Percentiles rank a stretch among this genome's conserved stretches.
phyloP scores from a whole-genome alignment of 2,329 filamentous ascomycete genomes.

The Endoconidiophora laricicola region DNA sequence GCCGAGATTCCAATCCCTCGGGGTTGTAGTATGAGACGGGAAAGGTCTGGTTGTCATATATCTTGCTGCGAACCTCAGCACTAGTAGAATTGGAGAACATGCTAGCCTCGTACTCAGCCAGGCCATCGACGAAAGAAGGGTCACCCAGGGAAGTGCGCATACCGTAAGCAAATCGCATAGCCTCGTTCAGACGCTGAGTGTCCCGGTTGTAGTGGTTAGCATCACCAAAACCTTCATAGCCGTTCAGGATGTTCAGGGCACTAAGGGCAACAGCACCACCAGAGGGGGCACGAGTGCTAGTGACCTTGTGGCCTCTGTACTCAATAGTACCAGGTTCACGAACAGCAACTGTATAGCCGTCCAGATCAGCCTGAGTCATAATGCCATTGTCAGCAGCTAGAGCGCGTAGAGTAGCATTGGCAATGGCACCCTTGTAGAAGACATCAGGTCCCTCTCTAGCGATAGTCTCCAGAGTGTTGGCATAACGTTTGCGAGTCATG shows the following conservation, averaged over 20 bases:
- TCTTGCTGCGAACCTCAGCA: slow-evolving; percentile 32
- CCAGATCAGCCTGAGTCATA: slow-evolving; percentile 63
- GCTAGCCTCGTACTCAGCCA: slow-evolving; percentile 43
- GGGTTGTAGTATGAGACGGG: slow-evolving; percentile 29
- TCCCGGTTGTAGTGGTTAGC: slow-evolving; percentile 38
- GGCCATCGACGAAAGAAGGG: slow-evolving; percentile 47
- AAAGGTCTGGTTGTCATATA: slow-evolving; percentile 25
- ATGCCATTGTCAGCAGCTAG: slow-evolving; percentile 59
- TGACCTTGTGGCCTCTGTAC: slow-evolving; percentile 56
- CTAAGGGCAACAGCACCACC: slow-evolving; percentile 56
- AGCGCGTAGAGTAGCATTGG: slow-evolving; percentile 54
- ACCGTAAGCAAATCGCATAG: slow-evolving; percentile 68
- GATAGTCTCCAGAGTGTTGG: slow-evolving; percentile 54
- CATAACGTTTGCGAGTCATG: slow-evolving; percentile 59
- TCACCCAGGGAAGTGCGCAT: slow-evolving; percentile 59
- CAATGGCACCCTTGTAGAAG: slow-evolving; percentile 59
- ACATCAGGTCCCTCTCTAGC: slow-evolving; percentile 47
- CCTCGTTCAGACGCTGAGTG: slow-evolving; percentile 68
- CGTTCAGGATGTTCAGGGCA: slow-evolving; percentile 58
- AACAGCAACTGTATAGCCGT: slow-evolving; percentile 52
- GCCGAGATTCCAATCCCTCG: slow-evolving; percentile 27
- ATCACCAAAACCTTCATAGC: slow-evolving; percentile 49
- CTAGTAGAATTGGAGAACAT: slow-evolving; percentile 47
- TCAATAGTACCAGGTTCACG: slow-evolving; percentile 43
- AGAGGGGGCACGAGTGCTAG: slow-evolving; percentile 51